phyloP scores from a whole-genome alignment of 2,329 filamentous ascomycete species.

The Hawksworthiomyces lignivorus region DNA sequence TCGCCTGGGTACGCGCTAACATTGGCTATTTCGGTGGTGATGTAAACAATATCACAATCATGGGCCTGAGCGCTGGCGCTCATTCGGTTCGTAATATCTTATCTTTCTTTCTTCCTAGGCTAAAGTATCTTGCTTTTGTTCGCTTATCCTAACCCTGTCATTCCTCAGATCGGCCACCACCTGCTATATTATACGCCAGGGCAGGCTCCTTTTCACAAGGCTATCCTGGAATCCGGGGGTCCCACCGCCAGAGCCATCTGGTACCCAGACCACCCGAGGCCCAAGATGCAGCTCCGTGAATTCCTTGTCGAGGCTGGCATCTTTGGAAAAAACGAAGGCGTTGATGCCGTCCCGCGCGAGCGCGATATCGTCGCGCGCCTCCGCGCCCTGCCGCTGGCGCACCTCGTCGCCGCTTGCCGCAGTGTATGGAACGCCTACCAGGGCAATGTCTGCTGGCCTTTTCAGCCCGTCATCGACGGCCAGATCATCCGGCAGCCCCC shows the following conservation, averaged over 20 bases:
- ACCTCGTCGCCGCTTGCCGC: constrained; percentile 33
- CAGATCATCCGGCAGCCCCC: constrained; percentile 49
- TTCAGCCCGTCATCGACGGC: constrained; percentile 62
- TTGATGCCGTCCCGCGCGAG: constrained; percentile 25
- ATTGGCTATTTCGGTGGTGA: constrained; percentile 55
- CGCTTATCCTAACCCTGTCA: constrained; percentile 12
- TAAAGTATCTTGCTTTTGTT: constrained; percentile 2
- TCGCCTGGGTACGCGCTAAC: constrained; percentile 55
- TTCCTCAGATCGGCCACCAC: constrained; percentile 56
- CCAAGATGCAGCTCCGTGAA: constrained; percentile 47
- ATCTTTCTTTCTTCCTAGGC: constrained; percentile 9
- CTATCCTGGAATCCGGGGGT: constrained; percentile 50
- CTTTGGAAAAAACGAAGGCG: background rate
- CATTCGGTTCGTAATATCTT: constrained; percentile 42
- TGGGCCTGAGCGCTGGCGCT: constrained; percentile 54
- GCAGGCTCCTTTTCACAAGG: constrained; percentile 41
- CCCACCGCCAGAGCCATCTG: constrained; percentile 48
- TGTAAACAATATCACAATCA: constrained; percentile 47
- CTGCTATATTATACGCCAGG: constrained; percentile 40
- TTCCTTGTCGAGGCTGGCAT: constrained; percentile 47
- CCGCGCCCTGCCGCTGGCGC: constrained; percentile 31
- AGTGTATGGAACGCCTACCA: constrained; percentile 36
- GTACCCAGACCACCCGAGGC: constrained; percentile 45
- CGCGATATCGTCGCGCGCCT: constrained; percentile 44
- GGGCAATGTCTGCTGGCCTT: constrained; percentile 49